phyloP scores from a whole-genome alignment of 805 yeast species.

The Osmozyma mogii region DNA sequence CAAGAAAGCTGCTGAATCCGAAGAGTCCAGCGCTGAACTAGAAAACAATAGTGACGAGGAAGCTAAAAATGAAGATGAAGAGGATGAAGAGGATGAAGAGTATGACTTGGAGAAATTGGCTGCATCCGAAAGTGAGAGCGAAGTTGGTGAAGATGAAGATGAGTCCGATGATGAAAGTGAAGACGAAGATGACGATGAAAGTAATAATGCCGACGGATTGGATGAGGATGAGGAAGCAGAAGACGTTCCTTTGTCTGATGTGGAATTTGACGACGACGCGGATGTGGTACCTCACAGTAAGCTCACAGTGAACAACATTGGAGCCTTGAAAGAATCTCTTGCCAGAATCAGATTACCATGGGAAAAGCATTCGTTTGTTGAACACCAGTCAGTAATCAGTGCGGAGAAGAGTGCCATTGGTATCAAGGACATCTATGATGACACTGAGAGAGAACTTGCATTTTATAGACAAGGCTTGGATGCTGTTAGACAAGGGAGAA shows the following conservation, averaged over 20 bases:
- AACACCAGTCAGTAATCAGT: constrained; percentile 71
- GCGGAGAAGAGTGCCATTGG: constrained; percentile 51
- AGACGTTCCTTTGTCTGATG: constrained; percentile 84
- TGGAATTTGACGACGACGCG: constrained; percentile 87
- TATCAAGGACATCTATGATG: constrained; percentile 86
- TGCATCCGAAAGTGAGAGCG: constrained; percentile 45
- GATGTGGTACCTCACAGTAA: constrained; percentile 91
- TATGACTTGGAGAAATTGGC: constrained; percentile 49
- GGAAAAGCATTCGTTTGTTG: constrained; percentile 65
- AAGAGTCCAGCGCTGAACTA: constrained; percentile 23
- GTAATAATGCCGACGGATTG: constrained; percentile 21
- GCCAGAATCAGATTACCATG: constrained; percentile 61
- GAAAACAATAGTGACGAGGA: constrained; percentile 24
- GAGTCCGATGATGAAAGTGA: constrained; percentile 30
- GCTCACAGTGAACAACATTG: constrained; percentile 75
- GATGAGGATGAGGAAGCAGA: constrained; percentile 50
- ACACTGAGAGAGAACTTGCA: constrained; percentile 90
- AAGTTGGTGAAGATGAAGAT: constrained; percentile 23
- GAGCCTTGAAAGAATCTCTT: constrained; percentile 69
- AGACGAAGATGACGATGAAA: constrained; percentile 17
- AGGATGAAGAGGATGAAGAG: constrained; percentile 36
- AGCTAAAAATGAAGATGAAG: constrained; percentile 38
- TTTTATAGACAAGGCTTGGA: constrained; percentile 90
- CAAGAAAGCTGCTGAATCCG: constrained; percentile 23
- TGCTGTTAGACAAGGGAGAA: constrained; percentile 70